Base-by-base conservation (phyloP, 371 early-diverging fungal genomes). In the Batrachochytrium dendrobatidis region DNA sequence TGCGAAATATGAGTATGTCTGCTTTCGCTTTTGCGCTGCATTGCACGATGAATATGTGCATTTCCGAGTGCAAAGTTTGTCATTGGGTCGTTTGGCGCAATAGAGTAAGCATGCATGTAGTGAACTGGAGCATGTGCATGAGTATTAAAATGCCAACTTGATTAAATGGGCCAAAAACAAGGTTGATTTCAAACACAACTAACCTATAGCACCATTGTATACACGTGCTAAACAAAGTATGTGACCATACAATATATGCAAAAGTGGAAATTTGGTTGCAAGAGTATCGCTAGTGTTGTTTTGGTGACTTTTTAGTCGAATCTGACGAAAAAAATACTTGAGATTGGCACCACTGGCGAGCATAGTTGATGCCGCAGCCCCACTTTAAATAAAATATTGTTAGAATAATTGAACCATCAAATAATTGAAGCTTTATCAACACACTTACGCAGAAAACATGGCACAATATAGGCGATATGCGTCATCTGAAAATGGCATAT, bases 11-110 rank as follows among this genome's bases (percentile, higher is more conserved):
- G 81, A 28, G 73, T 45, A 63, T 91, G 91, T 52, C 90, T 71
- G 60, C 88, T 85, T 28, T 79, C 78, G 3, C 80, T 73, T 61
- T 81, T 79, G 26, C 90, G 75, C 58, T 83, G 83, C 81, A 84
- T 81, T 0, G 83, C 79, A 33, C 83, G 66, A 53, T 83, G 83
- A 4, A 90, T 39, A 54, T 82, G 77, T 8, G 84, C 75, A 20
- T 85, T 33, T 2, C 83, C 86, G 0, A 87, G 62, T 3, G 75
- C 77, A 0, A 92, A 52, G n/a, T 81, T 80, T 43, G 82, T 75
- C 34, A 89, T 44, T 5, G 87, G 86, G 59, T 89, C 90, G 0
- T 71, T 58, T 43, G 88, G 80, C 8, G 64, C 59, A 30, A 80
- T 2, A 20, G 76, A 70, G 74, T 75, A 76, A 3, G 91, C 78